phyloP scores from a whole-genome alignment of 345 rosid genomes.

The Gossypium sturtianum region DNA sequence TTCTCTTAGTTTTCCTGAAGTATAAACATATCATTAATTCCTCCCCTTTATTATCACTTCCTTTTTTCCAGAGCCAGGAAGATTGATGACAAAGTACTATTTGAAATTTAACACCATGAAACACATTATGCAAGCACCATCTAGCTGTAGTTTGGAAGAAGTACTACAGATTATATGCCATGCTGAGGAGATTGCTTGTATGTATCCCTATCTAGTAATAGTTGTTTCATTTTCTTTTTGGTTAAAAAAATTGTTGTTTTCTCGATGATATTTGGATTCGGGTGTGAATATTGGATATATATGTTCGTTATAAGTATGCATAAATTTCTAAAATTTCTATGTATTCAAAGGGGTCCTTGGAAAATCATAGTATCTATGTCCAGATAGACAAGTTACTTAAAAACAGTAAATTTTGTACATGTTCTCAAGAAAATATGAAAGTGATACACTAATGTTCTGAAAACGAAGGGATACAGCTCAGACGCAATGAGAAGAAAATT shows the following conservation, averaged over 20 bases:
- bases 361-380: background rate
- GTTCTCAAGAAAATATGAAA: background rate
- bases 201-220: slow-evolving; percentile 21
- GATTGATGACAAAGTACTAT: slow-evolving; percentile 95
- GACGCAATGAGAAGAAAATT: slow-evolving; percentile 94
- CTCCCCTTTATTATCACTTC: slow-evolving; percentile 4
- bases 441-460: slow-evolving; percentile 13
- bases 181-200: slow-evolving; percentile 94
- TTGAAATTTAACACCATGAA: slow-evolving; percentile 89
- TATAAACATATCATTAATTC: slow-evolving; percentile 8
- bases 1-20: slow-evolving; percentile 7
- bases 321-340: background rate
- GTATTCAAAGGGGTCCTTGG: background rate
- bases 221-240: background rate
- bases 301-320: background rate
- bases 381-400: background rate
- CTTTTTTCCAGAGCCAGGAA: slow-evolving; percentile 67
- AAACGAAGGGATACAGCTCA: slow-evolving; percentile 93
- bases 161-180: slow-evolving; percentile 66
- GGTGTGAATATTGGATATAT: background rate
- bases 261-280: background rate
- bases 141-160: slow-evolving; percentile 68
- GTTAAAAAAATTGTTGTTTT: too few relatives aligned
- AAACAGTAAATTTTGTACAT: background rate
- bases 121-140: slow-evolving; percentile 66